phyloP scores from a whole-genome alignment of 306 rosid species.

The Prinsepia uniflora region DNA sequence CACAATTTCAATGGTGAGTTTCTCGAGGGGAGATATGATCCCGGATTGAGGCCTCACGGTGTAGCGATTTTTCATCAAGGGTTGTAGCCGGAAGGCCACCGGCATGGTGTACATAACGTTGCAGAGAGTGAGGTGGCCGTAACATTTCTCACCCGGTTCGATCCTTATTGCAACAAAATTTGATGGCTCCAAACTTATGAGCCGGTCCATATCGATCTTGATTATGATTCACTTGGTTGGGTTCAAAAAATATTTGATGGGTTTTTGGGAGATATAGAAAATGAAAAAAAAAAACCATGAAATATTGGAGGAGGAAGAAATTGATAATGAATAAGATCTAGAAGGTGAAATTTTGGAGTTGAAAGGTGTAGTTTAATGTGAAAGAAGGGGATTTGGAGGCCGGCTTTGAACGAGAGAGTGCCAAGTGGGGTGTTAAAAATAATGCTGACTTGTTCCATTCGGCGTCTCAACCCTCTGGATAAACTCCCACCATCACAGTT shows the following conservation, averaged over 20 bases:
- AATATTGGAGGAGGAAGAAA: neutral
- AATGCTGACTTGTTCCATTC: conserved; percentile 75
- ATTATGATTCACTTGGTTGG: neutral
- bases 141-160: conserved; percentile 55
- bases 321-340: conserved; percentile 2
- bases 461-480: conserved; percentile 18
- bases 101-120: conserved; percentile 98
- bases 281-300: neutral
- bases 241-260: neutral
- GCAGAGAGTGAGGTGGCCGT: conserved; percentile 50
- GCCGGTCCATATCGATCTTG: conserved; percentile 58
- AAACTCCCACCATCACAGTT: conserved; percentile 14
- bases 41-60: conserved; percentile 62
- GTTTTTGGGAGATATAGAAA: neutral
- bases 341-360: conserved; percentile 24
- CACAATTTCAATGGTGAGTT: conserved; percentile 48
- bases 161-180: conserved; percentile 50
- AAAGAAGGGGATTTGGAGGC: conserved; percentile 25
- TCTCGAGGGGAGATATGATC: conserved; percentile 71
- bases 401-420: conserved; percentile 47
- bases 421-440: conserved; percentile 70
- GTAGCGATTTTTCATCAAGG: conserved; percentile 58
- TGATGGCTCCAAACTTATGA: conserved; percentile 79
- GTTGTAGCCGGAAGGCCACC: conserved; percentile 73
- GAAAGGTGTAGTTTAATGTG: conserved; percentile 14